Evolutionary conservation across 1,284 basidiomycete genomes (phyloP), one percentile per base, ranked within the genome.

Genomic region (Ganoderma leucocontextum): DNA sequence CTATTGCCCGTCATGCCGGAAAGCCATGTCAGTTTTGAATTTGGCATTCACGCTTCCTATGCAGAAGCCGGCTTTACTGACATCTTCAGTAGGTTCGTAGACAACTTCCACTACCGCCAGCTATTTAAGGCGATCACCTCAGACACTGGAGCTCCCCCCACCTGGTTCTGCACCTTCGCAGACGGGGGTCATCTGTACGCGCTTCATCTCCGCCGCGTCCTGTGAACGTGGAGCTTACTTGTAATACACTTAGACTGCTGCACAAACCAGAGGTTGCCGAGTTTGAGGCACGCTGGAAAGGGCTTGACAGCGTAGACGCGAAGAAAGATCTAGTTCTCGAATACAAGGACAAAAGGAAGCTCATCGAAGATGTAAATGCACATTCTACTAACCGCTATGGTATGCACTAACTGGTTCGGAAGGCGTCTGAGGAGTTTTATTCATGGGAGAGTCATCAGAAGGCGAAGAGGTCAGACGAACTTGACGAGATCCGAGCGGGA

Each of bases 381-480:
- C 13, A 15, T 15, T 55, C 4, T 12, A 6, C 52, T 29, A 17
- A 25, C 25, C 33, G 5, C 7, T 8, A 7, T 17, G 5, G 3
- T 35, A 15, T 15, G 29, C 13, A 25, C 22, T 55, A 15, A 55
- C 29, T 25, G 29, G 29, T 19, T 33, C 17, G 29, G 17, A 53
- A 55, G 52, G 52, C 52, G 3, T 55, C 52, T 29, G 15, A 55
- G 29, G 52, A 55, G 13, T 55, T 33, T 35, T 55, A 55, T 55
- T 33, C 29, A 4, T 55, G 52, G 52, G 52, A 55, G 52, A 33
- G 52, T 17, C 52, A 55, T 7, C 52, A 55, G 52, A 55, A 55
- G 33, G 52, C 52, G 12, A 55, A 55, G 52, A 55, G 52, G 33
- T 55, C 52, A 8, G 52, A 55, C 33, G 52, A 55, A 55, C 52